Percentiles rank a stretch among this genome's conserved stretches.
Conservation (phyloP, 2,329 filamentous ascomycete species). For the Claviceps digitariae region DNA sequence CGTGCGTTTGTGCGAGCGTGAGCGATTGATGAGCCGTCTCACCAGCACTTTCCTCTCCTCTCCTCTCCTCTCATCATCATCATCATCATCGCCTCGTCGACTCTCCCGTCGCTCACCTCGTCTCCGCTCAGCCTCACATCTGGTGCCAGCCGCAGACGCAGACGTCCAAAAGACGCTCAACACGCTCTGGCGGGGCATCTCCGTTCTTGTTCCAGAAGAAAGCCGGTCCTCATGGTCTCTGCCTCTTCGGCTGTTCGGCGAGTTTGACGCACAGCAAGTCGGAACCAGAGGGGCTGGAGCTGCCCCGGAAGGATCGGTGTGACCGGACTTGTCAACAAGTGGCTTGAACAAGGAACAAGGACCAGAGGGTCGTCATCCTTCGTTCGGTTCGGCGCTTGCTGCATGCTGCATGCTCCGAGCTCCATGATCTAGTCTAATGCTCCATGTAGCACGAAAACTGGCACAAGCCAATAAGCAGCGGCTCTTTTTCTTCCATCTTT, state of each 20-base stretch:
- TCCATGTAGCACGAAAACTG: background rate
- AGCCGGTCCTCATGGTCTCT: background rate
- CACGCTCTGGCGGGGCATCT: too few relatives aligned
- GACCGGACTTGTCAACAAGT: background rate
- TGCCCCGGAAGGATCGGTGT: background rate
- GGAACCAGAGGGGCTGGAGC: background rate
- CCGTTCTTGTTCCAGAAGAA: too few relatives aligned
- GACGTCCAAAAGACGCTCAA: background rate
- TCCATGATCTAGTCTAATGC: too few relatives aligned
- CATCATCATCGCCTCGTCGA: too few relatives aligned
- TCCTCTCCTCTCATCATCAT: too few relatives aligned
- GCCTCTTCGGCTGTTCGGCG: too few relatives aligned
- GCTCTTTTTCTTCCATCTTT: background rate
- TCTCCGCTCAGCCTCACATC: background rate
- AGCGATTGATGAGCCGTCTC: too few relatives aligned
- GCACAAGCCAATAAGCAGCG: background rate
- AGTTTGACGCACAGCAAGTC: background rate
- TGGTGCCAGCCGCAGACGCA: background rate
- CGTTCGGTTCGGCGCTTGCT: background rate
- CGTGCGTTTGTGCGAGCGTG: too few relatives aligned
- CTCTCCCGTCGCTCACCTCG: too few relatives aligned
- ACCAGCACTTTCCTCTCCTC: too few relatives aligned
- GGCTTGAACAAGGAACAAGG: background rate
- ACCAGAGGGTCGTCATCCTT: background rate
- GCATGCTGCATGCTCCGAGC: too few relatives aligned